These are phyloP conservation scores for Wickerhamomyces chaumierensis DNA, from an alignment of 805 yeast genomes.

Conservation along the genomic window DNA sequence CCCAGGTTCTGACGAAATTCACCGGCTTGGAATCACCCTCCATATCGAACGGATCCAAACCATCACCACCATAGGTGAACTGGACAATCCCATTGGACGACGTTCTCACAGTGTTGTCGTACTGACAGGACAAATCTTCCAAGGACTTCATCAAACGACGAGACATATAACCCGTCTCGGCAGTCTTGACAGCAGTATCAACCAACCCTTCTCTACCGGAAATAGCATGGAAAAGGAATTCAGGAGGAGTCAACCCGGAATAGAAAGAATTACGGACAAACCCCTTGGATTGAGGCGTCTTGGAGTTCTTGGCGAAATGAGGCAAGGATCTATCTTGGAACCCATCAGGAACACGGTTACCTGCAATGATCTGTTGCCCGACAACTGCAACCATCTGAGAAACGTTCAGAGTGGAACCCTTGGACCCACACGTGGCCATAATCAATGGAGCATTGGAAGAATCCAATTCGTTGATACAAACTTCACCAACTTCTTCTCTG, in stretches of 20 bases:
- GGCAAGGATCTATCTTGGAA: conserved; percentile 98
- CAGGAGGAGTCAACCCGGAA: conserved; percentile 92
- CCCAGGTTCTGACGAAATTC: conserved; percentile 90
- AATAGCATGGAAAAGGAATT: conserved; percentile 94
- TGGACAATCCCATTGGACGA: conserved; percentile 95
- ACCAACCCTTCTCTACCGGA: conserved; percentile 99
- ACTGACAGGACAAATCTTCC: conserved; percentile 89
- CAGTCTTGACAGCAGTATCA: conserved; percentile 98
- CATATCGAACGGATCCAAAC: conserved; percentile 96
- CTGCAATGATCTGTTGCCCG: conserved; percentile 97
- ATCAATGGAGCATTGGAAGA: conserved; percentile 89
- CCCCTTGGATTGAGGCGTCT: conserved; percentile 96
- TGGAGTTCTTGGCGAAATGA: conserved; percentile 90
- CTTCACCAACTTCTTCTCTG: conserved; percentile 98
- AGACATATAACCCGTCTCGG: conserved; percentile 98
- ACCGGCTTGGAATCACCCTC: conserved; percentile 98
- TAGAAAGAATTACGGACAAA: conserved; percentile 93
- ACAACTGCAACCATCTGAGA: conserved; percentile 99
- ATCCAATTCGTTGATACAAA: conserved; percentile 86
- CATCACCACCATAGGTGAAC: conserved; percentile 97
- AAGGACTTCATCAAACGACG: conserved; percentile 95
- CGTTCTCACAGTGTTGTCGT: conserved; percentile 90
- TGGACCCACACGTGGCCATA: conserved; percentile 99
- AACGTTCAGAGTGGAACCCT: conserved; percentile 94
- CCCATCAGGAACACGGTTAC: conserved; percentile 99